Base-by-base conservation (phyloP, 768 basidiomycete genomes). In the Clathrus columnatus region DNA sequence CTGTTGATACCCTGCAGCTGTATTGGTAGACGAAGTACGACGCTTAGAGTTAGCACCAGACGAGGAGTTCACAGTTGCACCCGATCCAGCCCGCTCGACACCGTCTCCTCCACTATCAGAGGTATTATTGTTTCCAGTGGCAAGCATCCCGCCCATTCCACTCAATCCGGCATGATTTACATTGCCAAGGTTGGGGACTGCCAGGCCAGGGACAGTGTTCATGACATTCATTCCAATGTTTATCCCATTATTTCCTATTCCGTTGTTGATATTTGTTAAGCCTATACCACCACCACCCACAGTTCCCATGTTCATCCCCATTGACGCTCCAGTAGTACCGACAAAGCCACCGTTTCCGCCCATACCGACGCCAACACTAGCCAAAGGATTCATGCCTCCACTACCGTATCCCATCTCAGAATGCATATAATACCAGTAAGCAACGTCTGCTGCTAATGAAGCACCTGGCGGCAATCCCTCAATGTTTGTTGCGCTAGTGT, bases 341-440 rank as follows among this genome's bases (percentile, higher is more conserved):
- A 11, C 36, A 8, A 4, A 4, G 10, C 36, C 36, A 36, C 36
- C 36, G 10, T 14, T 36, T 14, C 4, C 36, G 11, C 10, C 36
- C 36, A 36, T n/a, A 36, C 36, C 36, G 7, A n/a, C 4, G 10
- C 36, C 36, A 36, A 36, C 36, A n/a, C 36, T 36, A 11, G 36
- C 36, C 10, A 36, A n/a, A 11, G 36, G 36, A 5, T 32, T 6
- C 30, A 32, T 7, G 7, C 30, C 30, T 32, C 30, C 30, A 14
- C 14, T 32, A 14, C 36, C 36, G n/a, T 36, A 36, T 36, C 54
- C 54, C 54, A 48, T 18, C 27, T 55, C 54, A 6, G 45, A 26
- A 47, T 55, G 54, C 45, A 55, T 55, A 8, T 46, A 47, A 23
- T 48, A 30, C 54, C 54, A 55, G 48, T 55, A 55, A 17, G 21